Conservation (phyloP, 2,329 filamentous ascomycete genomes). For the Apiospora aurea region DNA sequence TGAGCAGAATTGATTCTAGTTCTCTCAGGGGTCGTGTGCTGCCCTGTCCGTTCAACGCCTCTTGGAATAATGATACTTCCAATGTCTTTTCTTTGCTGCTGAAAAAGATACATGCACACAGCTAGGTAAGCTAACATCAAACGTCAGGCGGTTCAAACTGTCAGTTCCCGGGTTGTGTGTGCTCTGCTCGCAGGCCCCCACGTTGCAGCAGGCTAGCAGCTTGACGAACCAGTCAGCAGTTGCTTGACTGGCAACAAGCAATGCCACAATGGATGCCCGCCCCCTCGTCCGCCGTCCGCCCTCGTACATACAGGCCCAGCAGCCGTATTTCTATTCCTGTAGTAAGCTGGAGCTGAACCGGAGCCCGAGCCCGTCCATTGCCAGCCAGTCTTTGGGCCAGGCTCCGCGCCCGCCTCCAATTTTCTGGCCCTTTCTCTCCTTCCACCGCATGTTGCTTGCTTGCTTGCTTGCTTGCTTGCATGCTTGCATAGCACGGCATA, state of each 20-base stretch:
- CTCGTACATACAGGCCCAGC: neutral
- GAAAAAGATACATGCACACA: neutral
- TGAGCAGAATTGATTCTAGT: neutral
- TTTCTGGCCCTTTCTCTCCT: neutral
- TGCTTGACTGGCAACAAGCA: slow-evolving; percentile 4
- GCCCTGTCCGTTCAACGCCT: too few relatives aligned
- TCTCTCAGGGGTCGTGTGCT: neutral
- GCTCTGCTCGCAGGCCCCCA: neutral
- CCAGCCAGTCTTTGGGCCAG: neutral
- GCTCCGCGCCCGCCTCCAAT: neutral
- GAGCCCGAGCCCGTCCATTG: neutral
- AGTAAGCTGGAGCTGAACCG: slow-evolving; percentile 1
- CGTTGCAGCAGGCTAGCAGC: neutral
- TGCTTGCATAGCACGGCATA: too few relatives aligned
- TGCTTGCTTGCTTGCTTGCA: too few relatives aligned
- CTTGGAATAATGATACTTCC: neutral
- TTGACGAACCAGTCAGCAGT: neutral
- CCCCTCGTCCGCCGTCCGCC: neutral
- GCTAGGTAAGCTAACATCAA: neutral
- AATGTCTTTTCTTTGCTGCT: neutral
- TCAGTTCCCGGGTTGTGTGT: slow-evolving; percentile 2
- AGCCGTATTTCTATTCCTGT: neutral
- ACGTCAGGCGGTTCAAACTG: neutral
- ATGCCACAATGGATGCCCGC: neutral
- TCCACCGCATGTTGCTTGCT: neutral